Conservation (phyloP, 1,139 yeast species). For the Yamadazyma triangularis region DNA sequence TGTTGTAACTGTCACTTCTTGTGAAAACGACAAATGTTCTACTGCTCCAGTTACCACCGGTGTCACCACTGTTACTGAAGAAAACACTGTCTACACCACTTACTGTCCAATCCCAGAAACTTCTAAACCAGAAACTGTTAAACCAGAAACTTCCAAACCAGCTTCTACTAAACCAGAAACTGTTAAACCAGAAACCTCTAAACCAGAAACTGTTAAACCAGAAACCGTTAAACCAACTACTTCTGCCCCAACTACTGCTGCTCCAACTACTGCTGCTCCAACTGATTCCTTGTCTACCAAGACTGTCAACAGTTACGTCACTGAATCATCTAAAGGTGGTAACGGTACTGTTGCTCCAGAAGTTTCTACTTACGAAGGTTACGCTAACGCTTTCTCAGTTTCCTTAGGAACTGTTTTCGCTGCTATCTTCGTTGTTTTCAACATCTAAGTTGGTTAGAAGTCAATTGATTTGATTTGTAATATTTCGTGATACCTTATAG, state of each 20-base stretch:
- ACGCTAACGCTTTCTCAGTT: slow-evolving; percentile 14
- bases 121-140: background rate
- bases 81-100: slow-evolving; percentile 40
- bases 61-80: slow-evolving; percentile 27
- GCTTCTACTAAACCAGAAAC: slow-evolving; percentile 1
- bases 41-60: slow-evolving; percentile 32
- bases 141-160: background rate
- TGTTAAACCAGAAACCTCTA: slow-evolving; percentile 3
- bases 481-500: slow-evolving; percentile 1
- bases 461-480: background rate
- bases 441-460: slow-evolving; percentile 6
- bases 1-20: slow-evolving; percentile 47
- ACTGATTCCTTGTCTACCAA: slow-evolving; percentile 2
- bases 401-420: slow-evolving; percentile 19
- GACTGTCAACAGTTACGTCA: slow-evolving; percentile 2
- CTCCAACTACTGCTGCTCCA: slow-evolving; percentile 8
- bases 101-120: slow-evolving; percentile 33
- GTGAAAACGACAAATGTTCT: slow-evolving; percentile 32
- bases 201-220: slow-evolving; percentile 3
- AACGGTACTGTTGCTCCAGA: slow-evolving; percentile 5
- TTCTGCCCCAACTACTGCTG: slow-evolving; percentile 3
- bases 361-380: slow-evolving; percentile 13
- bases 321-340: too few species aligned
- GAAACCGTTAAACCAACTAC: slow-evolving; percentile 2
- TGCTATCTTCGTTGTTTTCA: slow-evolving; percentile 14